These are phyloP conservation scores for Boletus calvinii DNA, from an alignment of 1,284 basidiomycete species.

Conservation along the genomic window DNA sequence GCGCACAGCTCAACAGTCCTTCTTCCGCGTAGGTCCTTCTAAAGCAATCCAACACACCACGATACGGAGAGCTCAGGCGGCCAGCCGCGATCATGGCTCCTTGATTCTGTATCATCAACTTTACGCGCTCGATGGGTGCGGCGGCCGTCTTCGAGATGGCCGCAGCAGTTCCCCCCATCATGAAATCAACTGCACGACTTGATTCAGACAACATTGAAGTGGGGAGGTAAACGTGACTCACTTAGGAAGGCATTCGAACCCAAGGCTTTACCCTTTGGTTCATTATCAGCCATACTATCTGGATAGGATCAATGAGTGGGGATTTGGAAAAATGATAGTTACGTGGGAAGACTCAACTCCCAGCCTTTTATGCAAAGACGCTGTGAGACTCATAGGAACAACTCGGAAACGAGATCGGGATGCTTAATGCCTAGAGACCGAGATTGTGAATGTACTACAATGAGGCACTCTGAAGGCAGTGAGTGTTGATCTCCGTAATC, in stretches of 20 bases:
- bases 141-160: constrained; percentile 69
- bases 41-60: constrained; percentile 62
- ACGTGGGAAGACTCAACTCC: not conserved
- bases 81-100: constrained; percentile 55
- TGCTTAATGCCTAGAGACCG: not conserved
- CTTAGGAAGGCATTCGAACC: constrained; percentile 26
- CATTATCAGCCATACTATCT: constrained; percentile 15
- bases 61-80: constrained; percentile 55
- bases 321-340: constrained; percentile 9
- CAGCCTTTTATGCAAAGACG: constrained; percentile 11
- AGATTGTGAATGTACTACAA: not conserved
- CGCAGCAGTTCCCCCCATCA: constrained; percentile 51
- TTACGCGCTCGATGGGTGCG: constrained; percentile 74
- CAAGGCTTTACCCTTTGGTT: constrained; percentile 1
- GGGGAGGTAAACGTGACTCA: not conserved
- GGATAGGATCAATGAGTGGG: constrained; percentile 25
- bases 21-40: constrained; percentile 52
- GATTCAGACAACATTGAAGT: constrained; percentile 1
- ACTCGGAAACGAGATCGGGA: constrained; percentile 11
- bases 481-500: constrained; percentile 16
- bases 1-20: constrained; percentile 45
- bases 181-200: constrained; percentile 40
- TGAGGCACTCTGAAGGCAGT: constrained; percentile 7
- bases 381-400: constrained; percentile 12
- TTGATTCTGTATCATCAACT: constrained; percentile 70